Base-by-base conservation (phyloP, 2,329 filamentous ascomycete species). In the Sarocladium oryzae region DNA sequence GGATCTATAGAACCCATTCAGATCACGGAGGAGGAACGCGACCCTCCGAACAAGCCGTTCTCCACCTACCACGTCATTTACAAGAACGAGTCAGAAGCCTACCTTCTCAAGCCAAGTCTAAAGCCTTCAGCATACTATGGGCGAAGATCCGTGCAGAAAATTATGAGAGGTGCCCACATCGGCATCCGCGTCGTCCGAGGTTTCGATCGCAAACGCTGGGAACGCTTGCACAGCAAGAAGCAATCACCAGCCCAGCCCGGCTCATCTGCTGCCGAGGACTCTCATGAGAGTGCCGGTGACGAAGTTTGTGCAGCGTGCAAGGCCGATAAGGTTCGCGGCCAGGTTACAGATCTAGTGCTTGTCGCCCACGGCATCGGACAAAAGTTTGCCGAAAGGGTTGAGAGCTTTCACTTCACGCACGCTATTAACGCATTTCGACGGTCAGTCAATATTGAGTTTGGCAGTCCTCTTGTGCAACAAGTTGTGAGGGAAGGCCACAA, bases 361-460 rank as follows among this genome's bases (percentile, higher is more conserved):
- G 89, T 97, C 9, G 88, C 93, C 38, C 93, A 99, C 61, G 93
- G 93, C 2, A 97, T 99, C 56, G 93, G 93, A 0, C 93, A 99
- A 66, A 97, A 99, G 65, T 78, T 97, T 48, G 95, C 91, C 0
- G 90, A 99, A 64, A 79, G 91, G 11, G 89, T 97, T 54, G 92
- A 97, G 66, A 96, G 89, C 59, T 99, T 91, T 60, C 89, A 97
- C 66, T 99, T 99, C 61, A 99, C 93, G 0, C 92, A 97, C 65
- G 88, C 90, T 4, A 92, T 97, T 64, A 97, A 96, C 62, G 81
- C 85, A 0, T 93, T 99, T 58, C 83, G 93, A 11, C 80, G 91
- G 53, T 84, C 89, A 18, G 80, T 97, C 52, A 96, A 96, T 57
- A 74, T 91, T 48, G 91, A 99, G 63, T 76, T 96, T 35, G 80